Conservation (phyloP, 2,329 filamentous ascomycete genomes). For the Grosmannia serpens region DNA sequence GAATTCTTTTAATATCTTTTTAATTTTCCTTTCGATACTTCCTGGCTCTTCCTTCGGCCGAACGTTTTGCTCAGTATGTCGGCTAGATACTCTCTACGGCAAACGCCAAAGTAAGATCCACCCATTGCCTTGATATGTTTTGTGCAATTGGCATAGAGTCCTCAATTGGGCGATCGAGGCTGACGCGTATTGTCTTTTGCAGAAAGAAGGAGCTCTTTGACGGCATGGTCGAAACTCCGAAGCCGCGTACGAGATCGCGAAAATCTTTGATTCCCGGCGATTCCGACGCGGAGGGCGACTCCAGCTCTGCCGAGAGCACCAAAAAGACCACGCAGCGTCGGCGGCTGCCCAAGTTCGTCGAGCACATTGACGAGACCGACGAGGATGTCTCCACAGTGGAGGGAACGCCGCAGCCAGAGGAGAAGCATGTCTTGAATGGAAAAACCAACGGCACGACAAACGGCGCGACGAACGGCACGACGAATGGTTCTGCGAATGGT, state of each 20-base stretch:
- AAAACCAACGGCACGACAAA: conserved; percentile 4
- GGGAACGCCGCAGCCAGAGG: neutral
- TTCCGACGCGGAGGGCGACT: conserved; percentile 37
- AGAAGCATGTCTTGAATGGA: neutral
- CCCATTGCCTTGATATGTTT: neutral
- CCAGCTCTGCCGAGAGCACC: conserved; percentile 31
- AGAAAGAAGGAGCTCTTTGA: conserved; percentile 52
- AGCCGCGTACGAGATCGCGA: conserved; percentile 35
- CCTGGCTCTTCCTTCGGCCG: neutral
- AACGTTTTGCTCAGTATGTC: conserved; percentile 14
- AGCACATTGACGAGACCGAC: conserved; percentile 37
- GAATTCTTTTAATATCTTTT: neutral
- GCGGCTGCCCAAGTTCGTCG: conserved; percentile 37
- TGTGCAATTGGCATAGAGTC: neutral
- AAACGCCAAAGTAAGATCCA: conserved; percentile 20
- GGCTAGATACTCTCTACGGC: conserved; percentile 20
- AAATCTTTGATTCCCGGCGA: conserved; percentile 33
- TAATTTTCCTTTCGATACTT: neutral
- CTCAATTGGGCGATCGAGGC: neutral
- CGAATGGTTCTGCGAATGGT: conserved; percentile 11
- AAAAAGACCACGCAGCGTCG: conserved; percentile 24
- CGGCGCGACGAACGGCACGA: conserved; percentile 6
- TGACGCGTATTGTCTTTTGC: neutral
- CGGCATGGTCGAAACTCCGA: conserved; percentile 48
- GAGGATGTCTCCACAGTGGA: conserved; percentile 12